Conservation (phyloP, 441 rosid species). For the Jatropha multifida region DNA sequence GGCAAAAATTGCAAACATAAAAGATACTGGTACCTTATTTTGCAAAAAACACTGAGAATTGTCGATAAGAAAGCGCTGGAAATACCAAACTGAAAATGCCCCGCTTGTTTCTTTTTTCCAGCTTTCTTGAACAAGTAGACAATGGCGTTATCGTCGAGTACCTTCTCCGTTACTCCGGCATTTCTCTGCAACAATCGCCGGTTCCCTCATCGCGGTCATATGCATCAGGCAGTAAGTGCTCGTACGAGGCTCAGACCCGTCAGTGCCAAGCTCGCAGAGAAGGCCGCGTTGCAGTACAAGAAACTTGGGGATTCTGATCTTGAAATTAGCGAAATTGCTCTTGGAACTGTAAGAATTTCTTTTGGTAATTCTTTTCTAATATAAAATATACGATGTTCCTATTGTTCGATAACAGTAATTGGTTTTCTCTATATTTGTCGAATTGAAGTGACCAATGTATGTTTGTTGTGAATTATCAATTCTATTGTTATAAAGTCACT, state of each 20-base stretch:
- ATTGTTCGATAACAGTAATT: neutral
- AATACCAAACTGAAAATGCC: neutral
- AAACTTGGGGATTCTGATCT: slow-evolving; percentile 72
- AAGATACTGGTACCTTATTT: too few species aligned
- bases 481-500: neutral
- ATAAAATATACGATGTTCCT: neutral
- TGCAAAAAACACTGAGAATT: neutral
- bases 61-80: neutral
- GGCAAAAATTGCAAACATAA: too few species aligned
- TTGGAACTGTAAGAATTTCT: slow-evolving; percentile 61
- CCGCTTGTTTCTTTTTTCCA: slow-evolving; percentile 13
- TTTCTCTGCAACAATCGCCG: slow-evolving; percentile 12
- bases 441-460: neutral
- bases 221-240: slow-evolving; percentile 23
- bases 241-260: slow-evolving; percentile 28
- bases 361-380: neutral
- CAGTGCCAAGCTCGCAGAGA: slow-evolving; percentile 39
- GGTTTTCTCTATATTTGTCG: neutral
- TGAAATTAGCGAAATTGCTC: slow-evolving; percentile 60
- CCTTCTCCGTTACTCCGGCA: slow-evolving; percentile 19
- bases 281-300: slow-evolving; percentile 50
- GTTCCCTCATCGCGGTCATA: neutral
- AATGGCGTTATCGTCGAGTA: slow-evolving; percentile 24
- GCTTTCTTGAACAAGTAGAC: too few species aligned
- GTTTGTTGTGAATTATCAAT: neutral